These are phyloP conservation scores for Metarhizium rileyi DNA, from an alignment of 2,329 filamentous ascomycete species.

Conservation along the genomic window DNA sequence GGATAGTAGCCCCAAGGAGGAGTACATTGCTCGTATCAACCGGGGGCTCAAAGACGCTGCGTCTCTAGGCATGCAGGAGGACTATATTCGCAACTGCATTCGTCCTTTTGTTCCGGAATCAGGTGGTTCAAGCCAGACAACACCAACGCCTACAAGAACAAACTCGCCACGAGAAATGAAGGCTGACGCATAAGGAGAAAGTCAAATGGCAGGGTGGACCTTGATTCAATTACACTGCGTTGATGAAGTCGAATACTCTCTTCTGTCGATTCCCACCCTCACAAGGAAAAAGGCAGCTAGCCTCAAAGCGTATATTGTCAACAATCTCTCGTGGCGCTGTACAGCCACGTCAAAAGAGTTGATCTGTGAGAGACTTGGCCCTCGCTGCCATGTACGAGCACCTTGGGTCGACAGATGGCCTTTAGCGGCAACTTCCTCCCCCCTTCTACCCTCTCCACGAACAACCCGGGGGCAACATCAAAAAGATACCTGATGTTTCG, in stretches of 20 bases:
- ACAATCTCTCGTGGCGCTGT: constrained; percentile 4
- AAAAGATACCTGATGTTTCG: constrained; percentile 25
- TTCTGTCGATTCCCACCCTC: not conserved
- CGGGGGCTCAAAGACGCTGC: constrained; percentile 25
- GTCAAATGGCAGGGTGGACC: not conserved
- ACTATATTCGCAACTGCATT: constrained; percentile 28
- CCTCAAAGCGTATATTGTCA: not conserved
- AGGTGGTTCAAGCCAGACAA: not conserved
- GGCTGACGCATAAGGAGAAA: not conserved
- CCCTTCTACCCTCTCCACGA: constrained; percentile 25
- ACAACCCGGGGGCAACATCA: constrained; percentile 26
- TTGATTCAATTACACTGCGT: not conserved
- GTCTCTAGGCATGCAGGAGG: constrained; percentile 23
- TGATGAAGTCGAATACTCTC: not conserved
- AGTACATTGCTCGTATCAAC: constrained; percentile 32
- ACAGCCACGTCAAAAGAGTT: constrained; percentile 24
- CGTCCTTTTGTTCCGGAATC: constrained; percentile 24
- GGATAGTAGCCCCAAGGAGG: constrained; percentile 26
- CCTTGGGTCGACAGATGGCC: constrained; percentile 24
- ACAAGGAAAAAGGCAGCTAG: not conserved
- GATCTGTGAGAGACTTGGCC: constrained; percentile 17
- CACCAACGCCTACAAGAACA: not conserved
- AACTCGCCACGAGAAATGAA: not conserved
- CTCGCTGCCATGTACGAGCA: constrained; percentile 21
- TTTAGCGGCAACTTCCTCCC: constrained; percentile 22